These are phyloP conservation scores for Rhizophagus clarus DNA, from an alignment of 192 early-diverging fungal species.

Conservation along the genomic window DNA sequence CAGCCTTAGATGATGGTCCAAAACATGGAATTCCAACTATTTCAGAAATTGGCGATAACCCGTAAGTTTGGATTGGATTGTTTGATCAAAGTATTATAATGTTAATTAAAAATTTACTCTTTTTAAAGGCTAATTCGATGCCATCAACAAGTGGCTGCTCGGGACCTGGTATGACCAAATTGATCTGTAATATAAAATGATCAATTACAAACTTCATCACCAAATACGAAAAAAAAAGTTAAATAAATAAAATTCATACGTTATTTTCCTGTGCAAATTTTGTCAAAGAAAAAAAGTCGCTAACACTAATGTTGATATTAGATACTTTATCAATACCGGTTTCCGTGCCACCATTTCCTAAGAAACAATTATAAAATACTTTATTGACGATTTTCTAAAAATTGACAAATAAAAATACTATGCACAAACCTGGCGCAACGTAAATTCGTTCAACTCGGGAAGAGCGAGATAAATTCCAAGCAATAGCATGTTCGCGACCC, in stretches of 20 bases:
- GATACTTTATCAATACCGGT: slow-evolving; percentile 70
- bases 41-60: background rate
- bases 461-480: slow-evolving; percentile 85
- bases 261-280: slow-evolving; percentile 79
- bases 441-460: slow-evolving; percentile 76
- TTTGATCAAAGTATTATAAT: slow-evolving; percentile 20
- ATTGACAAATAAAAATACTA: background rate
- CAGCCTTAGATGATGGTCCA: slow-evolving; percentile 87
- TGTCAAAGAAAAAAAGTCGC: slow-evolving; percentile 75
- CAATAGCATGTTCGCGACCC: slow-evolving; percentile 96
- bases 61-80: background rate
- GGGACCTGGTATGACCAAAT: slow-evolving; percentile 90
- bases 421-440: slow-evolving; percentile 80
- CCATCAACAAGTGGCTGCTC: slow-evolving; percentile 98
- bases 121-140: slow-evolving; percentile 80
- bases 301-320: slow-evolving; percentile 75
- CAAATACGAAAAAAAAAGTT: background rate
- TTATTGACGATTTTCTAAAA: background rate
- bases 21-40: slow-evolving; percentile 88
- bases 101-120: slow-evolving; percentile 53
- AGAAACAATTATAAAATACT: background rate
- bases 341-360: slow-evolving; percentile 95
- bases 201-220: background rate
- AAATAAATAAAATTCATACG: slow-evolving; percentile 43
- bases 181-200: slow-evolving; percentile 47